phyloP scores from a whole-genome alignment of 2,329 filamentous ascomycete genomes.

The Zasmidium cellare region DNA sequence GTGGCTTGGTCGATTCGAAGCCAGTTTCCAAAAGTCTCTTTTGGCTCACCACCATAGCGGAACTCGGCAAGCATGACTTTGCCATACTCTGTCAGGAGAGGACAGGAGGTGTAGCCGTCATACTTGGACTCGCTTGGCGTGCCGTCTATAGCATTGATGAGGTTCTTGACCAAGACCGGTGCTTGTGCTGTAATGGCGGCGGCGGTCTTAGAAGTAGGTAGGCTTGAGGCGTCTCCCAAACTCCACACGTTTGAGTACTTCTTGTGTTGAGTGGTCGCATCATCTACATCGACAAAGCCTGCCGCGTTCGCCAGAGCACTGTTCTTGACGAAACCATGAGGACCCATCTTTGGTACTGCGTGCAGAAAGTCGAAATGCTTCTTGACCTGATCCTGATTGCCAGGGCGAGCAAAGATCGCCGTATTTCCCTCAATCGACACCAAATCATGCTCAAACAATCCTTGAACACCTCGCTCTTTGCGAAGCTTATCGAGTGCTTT shows the following conservation, averaged over 20 bases:
- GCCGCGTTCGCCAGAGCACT: conserved; percentile 17
- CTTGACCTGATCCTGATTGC: conserved; percentile 10
- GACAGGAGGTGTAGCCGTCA: not conserved
- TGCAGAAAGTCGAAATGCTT: conserved; percentile 34
- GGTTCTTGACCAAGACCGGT: not conserved
- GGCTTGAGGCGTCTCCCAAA: not conserved
- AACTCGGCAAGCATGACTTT: not conserved
- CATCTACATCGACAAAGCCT: not conserved
- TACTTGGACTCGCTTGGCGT: not conserved
- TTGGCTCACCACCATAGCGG: not conserved
- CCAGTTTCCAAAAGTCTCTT: not conserved
- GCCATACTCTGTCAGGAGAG: not conserved
- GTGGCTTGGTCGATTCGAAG: not conserved
- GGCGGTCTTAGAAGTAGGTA: not conserved
- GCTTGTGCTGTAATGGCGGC: not conserved
- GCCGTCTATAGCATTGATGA: not conserved
- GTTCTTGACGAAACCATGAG: conserved; percentile 39
- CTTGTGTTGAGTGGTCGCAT: not conserved
- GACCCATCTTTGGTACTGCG: conserved; percentile 40
- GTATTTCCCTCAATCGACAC: conserved; percentile 40
- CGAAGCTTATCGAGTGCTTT: conserved; percentile 36
- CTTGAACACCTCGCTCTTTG: conserved; percentile 38
- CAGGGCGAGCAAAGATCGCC: conserved; percentile 34
- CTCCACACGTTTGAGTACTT: not conserved
- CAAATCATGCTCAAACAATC: conserved; percentile 41